These are phyloP conservation scores for Flaveria ramosissima DNA, from an alignment of 129 eudicot genomes.

Conservation along the genomic window DNA sequence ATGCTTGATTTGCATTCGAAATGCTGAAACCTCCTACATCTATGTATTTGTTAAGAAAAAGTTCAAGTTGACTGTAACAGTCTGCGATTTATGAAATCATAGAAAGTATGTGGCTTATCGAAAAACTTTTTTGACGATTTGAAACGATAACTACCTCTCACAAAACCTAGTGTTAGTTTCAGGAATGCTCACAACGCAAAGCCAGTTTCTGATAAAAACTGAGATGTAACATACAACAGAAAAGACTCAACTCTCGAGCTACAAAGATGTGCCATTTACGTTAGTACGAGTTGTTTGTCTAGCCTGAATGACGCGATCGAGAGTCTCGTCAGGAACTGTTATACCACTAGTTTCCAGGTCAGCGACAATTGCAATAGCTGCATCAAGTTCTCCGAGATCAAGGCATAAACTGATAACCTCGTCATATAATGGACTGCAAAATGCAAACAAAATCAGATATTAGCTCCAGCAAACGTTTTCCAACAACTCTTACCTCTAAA, in stretches of 20 bases:
- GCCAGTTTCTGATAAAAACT: constrained; percentile 26
- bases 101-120: background rate
- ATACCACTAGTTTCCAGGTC: constrained; percentile 90
- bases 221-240: constrained; percentile 30
- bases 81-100: background rate
- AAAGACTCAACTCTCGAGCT: constrained; percentile 1
- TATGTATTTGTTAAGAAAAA: background rate
- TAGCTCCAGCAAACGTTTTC: background rate
- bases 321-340: constrained; percentile 79
- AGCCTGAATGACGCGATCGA: constrained; percentile 80
- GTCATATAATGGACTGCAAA: constrained; percentile 79
- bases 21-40: background rate
- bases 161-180: constrained; percentile 7
- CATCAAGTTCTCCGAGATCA: constrained; percentile 93
- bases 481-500: constrained; percentile 6
- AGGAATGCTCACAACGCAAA: constrained; percentile 21
- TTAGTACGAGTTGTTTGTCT: constrained; percentile 62
- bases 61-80: background rate
- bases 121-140: background rate
- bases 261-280: constrained; percentile 50
- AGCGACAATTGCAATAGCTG: constrained; percentile 86
- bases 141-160: background rate
- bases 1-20: background rate
- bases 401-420: constrained; percentile 83
- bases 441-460: constrained; percentile 16